Base-by-base conservation (phyloP, 352 stramenopile species). In the Thalassiosira livingstoniorum region DNA sequence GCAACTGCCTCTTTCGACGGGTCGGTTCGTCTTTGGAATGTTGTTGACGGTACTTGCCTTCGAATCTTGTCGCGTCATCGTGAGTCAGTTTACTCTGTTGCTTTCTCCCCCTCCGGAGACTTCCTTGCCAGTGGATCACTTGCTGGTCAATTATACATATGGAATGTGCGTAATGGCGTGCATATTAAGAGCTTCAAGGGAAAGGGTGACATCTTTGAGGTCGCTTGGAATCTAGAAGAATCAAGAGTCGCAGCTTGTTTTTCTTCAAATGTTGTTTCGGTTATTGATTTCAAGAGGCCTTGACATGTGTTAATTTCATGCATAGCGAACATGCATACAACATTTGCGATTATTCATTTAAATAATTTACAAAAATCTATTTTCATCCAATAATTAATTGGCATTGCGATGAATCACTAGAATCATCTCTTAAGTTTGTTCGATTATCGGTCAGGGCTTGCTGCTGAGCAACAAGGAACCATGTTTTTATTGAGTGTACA, bases 161-260 rank as follows among this genome's bases (percentile, higher is more conserved):
- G 97, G 97, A 97, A 97, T 90, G 87, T 99, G 58, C 94, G 96
- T 91, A 94, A 98, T 86, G 88, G 95, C 71, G 88, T 73, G 18
- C 71, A 89, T 15, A 88, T 93, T 15, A 92, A 92, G 63, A 91
- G 91, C 73, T 96, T 94, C 77, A 93, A 92, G 71, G 89, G 91
- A 0, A 91, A 90, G n/a, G 92, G 90, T 51, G 97, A 99, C 92
- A 99, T 99, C 90, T 99, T 99, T 93, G 97, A 99, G 91, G 97
- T 99, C 78, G 97, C 97, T 85, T 99, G 97, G 97, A 99, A 98
- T 91, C 91, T 89, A 53, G 91, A 95, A 88, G 89, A 94, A 82
- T 92, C 83, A 51, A 74, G 89, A 75, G 86, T 95, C 18, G 91
- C 91, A n/a, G 89, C 87, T 51, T 95, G 91, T 68, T 95, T 94